phyloP scores from a whole-genome alignment of 1,139 yeast species.

The Ashbya aceris region DNA sequence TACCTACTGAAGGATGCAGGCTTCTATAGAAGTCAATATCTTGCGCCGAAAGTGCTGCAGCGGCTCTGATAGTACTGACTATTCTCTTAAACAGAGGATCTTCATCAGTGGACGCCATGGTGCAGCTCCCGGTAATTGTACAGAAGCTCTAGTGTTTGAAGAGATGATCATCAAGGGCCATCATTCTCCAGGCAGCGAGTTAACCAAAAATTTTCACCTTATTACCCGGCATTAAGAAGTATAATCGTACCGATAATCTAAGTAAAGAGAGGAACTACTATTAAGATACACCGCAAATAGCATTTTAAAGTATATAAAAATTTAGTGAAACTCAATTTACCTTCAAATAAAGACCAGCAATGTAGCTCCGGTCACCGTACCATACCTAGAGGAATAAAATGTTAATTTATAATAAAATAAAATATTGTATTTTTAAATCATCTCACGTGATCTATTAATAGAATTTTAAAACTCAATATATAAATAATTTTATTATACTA shows the following conservation, averaged over 20 bases:
- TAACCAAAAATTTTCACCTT: too few species aligned
- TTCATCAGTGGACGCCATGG: slow-evolving; percentile 6
- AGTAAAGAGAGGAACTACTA: too few species aligned
- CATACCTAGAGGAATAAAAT: background rate
- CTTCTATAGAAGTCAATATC: slow-evolving; percentile 71
- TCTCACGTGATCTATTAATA: background rate
- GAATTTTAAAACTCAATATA: background rate
- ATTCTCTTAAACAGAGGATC: slow-evolving; percentile 31
- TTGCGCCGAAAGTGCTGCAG: slow-evolving; percentile 66
- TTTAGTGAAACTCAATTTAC: too few species aligned
- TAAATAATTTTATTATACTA: background rate
- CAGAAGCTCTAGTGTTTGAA: too few species aligned
- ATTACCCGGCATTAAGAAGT: too few species aligned
- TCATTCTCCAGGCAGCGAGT: too few species aligned
- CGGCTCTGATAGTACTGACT: slow-evolving; percentile 53
- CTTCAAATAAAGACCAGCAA: too few species aligned
- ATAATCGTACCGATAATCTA: too few species aligned
- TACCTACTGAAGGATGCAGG: slow-evolving; percentile 46
- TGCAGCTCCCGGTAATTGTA: too few species aligned
- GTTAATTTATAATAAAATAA: background rate
- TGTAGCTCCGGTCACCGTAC: background rate
- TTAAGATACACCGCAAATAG: too few species aligned
- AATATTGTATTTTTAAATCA: background rate
- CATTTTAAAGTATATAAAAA: too few species aligned
- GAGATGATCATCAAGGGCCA: too few species aligned